These are phyloP conservation scores for Ceratobasidium papillatum DNA, from an alignment of 1,284 basidiomycete species.

Conservation along the genomic window DNA sequence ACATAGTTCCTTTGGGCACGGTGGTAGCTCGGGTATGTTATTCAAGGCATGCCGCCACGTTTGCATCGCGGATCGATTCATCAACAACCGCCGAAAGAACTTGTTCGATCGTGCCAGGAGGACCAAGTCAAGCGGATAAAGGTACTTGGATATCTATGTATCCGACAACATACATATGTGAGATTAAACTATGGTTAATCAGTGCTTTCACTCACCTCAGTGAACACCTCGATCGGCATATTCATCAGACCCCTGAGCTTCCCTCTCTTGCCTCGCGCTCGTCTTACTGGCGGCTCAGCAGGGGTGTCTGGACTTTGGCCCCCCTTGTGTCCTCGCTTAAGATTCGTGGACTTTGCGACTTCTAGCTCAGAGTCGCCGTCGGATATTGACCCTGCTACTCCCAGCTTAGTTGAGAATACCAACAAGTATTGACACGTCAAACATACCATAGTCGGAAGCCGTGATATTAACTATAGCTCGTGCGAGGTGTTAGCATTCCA, in stretches of 20 bases:
- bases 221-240: not conserved
- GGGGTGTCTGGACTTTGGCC: no score
- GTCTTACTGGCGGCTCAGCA: not conserved
- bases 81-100: constrained; percentile 15
- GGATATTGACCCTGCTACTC: no score
- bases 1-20: constrained; percentile 30
- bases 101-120: constrained; percentile 24
- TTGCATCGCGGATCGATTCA: not conserved
- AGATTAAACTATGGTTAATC: not conserved
- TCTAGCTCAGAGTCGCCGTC: no score
- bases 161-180: no score
- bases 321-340: no score
- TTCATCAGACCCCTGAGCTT: constrained; percentile 3
- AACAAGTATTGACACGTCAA: no score
- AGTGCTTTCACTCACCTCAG: not conserved
- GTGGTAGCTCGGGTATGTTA: not conserved
- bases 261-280: constrained; percentile 1
- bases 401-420: no score
- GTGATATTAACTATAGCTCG: no score
- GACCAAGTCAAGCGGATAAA: constrained; percentile 29
- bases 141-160: constrained; percentile 4
- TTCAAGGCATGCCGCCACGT: constrained; percentile 16
- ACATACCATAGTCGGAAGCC: no score
- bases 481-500: no score
- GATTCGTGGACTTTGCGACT: no score